phyloP scores from a whole-genome alignment of 202 grass and related monocot species.

The Zizania palustris region DNA sequence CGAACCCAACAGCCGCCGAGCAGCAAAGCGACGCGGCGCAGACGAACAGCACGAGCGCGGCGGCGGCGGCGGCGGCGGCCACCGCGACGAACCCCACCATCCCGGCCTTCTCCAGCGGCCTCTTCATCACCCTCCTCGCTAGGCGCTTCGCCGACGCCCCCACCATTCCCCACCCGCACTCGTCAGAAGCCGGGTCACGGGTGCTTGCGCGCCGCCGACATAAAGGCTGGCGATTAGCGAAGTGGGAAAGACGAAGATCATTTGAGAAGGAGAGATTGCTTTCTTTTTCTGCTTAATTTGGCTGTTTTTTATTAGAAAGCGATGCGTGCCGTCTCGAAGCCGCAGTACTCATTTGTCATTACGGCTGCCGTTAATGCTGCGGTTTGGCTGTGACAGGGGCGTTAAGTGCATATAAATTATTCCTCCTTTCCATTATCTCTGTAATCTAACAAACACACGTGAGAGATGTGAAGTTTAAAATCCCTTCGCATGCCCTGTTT shows the following conservation, averaged over 20 bases:
- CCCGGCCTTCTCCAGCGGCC: constrained; percentile 43
- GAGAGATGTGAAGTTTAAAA: too few species aligned
- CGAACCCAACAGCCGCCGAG: constrained; percentile 43
- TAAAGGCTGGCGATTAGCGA: neutral
- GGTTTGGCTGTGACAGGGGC: neutral
- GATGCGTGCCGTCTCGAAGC: neutral
- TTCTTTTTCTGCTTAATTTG: neutral
- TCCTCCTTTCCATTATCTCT: too few species aligned
- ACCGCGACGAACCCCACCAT: constrained; percentile 33
- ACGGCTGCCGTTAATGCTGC: neutral
- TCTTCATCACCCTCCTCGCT: constrained; percentile 33
- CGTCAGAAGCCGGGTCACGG: neutral
- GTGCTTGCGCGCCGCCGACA: neutral
- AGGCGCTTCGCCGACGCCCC: constrained; percentile 45
- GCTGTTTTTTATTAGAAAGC: neutral
- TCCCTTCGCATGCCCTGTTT: too few species aligned
- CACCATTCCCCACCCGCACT: constrained; percentile 11
- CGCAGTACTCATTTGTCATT: too few species aligned
- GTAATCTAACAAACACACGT: too few species aligned
- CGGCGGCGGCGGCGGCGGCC: constrained; percentile 2
- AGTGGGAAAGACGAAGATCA: neutral
- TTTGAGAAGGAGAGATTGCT: neutral
- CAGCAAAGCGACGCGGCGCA: constrained; percentile 48
- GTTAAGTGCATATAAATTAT: neutral
- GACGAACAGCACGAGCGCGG: constrained; percentile 44